Conservation (phyloP, 176 grass and related monocot species). For the Avena eriantha region DNA sequence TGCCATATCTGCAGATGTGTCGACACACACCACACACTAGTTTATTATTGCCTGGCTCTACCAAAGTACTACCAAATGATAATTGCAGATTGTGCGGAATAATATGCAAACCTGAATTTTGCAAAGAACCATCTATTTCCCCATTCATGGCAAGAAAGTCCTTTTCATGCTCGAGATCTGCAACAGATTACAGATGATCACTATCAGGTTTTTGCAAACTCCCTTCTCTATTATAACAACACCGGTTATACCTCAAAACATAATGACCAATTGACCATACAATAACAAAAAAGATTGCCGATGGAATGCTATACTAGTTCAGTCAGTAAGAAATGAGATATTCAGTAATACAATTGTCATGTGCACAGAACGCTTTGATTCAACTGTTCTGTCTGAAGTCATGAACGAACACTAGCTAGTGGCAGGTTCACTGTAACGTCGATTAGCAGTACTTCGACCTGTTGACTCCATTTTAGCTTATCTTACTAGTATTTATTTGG, state of each 20-base stretch:
- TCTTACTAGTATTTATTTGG: background rate
- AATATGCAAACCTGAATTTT: slow-evolving; percentile 35
- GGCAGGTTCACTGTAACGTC: background rate
- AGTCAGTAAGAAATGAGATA: background rate
- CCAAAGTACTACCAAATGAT: background rate
- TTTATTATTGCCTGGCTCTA: background rate
- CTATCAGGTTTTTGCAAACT: background rate
- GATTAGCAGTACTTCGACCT: background rate
- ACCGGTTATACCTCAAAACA: background rate
- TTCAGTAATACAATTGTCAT: background rate
- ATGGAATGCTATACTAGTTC: background rate
- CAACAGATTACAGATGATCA: background rate
- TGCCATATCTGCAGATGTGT: background rate
- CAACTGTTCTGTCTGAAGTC: background rate
- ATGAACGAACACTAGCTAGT: background rate
- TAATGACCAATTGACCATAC: background rate
- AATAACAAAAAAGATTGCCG: too few species aligned
- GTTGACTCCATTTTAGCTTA: background rate
- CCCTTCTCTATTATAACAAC: background rate
- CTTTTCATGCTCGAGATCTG: slow-evolving; percentile 17
- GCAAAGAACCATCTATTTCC: slow-evolving; percentile 7
- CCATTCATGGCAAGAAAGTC: slow-evolving; percentile 18
- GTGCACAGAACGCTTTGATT: background rate
- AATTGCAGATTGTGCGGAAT: background rate
- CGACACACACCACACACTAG: background rate